These are phyloP conservation scores for Acanthochlamys bracteata DNA, from an alignment of 106 monocot genomes.

Conservation along the genomic window DNA sequence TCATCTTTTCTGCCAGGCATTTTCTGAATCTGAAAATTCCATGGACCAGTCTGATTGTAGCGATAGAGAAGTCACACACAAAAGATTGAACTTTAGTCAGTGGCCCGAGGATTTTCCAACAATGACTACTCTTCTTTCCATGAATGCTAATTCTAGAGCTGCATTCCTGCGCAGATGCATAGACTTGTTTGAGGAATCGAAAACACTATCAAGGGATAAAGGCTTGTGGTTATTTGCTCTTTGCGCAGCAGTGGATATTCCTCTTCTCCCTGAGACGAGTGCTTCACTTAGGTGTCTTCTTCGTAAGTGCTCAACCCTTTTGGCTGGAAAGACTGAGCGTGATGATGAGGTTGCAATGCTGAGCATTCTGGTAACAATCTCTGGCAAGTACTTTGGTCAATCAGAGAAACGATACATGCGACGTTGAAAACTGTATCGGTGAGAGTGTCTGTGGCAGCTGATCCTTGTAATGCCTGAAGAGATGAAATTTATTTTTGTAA, in stretches of 20 bases:
- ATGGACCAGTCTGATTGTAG: neutral
- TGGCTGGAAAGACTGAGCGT: constrained; percentile 36
- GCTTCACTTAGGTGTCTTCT: constrained; percentile 65
- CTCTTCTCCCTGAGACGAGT: constrained; percentile 60
- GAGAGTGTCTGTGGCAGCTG: no score
- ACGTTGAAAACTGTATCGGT: no score
- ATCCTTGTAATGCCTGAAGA: no score
- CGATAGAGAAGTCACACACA: neutral
- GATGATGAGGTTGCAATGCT: constrained; percentile 80
- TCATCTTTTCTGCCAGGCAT: constrained; percentile 14
- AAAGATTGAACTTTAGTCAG: constrained; percentile 3
- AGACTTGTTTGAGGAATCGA: constrained; percentile 25
- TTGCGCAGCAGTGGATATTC: constrained; percentile 63
- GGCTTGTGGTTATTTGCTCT: constrained; percentile 78
- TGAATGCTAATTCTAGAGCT: constrained; percentile 53
- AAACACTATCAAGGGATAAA: constrained; percentile 34
- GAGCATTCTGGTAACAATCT: constrained; percentile 54
- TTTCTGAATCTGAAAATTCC: constrained; percentile 23
- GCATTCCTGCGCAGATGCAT: constrained; percentile 44
- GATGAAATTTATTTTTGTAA: no score
- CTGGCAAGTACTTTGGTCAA: constrained; percentile 83
- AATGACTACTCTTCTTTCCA: constrained; percentile 23
- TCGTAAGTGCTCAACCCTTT: constrained; percentile 55
- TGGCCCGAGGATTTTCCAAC: constrained; percentile 33
- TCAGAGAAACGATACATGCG: constrained; percentile 30